Percentiles rank a stretch among this genome's conserved stretches.
Evolutionary conservation across 768 basidiomycete genomes (phyloP).

Genomic region (Pilatotrama ljubarskyi): DNA sequence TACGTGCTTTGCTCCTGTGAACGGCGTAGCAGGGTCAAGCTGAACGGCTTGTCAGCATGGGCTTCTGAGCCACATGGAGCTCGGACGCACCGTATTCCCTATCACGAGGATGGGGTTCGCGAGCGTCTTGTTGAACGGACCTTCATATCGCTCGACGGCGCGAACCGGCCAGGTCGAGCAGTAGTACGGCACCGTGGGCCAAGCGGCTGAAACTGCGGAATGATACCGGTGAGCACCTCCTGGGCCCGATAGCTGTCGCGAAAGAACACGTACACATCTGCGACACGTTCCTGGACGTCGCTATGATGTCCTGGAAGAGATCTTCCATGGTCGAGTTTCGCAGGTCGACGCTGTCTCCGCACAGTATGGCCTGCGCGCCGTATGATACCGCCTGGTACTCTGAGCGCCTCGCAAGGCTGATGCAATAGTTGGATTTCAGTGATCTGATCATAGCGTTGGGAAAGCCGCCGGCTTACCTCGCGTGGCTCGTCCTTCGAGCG

Average conservation of each 20-base stretch:
- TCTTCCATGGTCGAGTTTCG: neutral
- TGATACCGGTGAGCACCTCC: neutral
- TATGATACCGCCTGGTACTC: neutral
- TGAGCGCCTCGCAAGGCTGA: neutral
- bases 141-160: constrained; percentile 2
- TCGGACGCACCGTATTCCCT: neutral
- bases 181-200: neutral
- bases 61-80: neutral
- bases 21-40: neutral
- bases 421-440: neutral
- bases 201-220: neutral
- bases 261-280: neutral
- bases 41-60: neutral
- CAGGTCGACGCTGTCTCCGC: neutral
- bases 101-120: neutral
- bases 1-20: neutral
- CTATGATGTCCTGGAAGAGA: constrained; percentile 1
- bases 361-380: neutral
- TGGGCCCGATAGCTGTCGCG: too few relatives aligned
- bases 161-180: constrained; percentile 3
- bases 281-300: neutral
- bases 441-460: neutral
- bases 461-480: neutral
- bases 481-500: neutral
- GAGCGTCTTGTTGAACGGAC: constrained; percentile 4